These are phyloP conservation scores for Mycena haematopus DNA, from an alignment of 768 basidiomycete species.

Conservation along the genomic window DNA sequence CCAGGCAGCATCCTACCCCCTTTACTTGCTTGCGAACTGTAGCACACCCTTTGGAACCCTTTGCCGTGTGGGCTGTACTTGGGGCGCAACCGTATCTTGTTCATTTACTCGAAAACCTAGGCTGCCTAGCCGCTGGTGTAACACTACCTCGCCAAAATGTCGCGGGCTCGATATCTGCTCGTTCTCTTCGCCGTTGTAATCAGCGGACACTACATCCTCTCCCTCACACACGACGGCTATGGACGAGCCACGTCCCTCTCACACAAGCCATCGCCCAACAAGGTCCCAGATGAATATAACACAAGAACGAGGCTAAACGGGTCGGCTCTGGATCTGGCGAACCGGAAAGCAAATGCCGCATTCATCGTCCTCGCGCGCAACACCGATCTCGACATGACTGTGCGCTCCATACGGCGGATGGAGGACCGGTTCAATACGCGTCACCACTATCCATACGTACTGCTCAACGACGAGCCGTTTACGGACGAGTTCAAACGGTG, in stretches of 20 bases:
- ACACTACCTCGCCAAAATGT: neutral
- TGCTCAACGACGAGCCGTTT: slow-evolving; percentile 86
- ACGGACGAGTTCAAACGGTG: slow-evolving; percentile 76
- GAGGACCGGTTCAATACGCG: slow-evolving; percentile 85
- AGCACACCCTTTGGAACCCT: too few relatives aligned
- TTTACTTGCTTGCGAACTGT: too few relatives aligned
- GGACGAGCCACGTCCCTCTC: slow-evolving; percentile 54
- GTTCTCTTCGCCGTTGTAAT: slow-evolving; percentile 24
- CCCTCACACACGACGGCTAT: slow-evolving; percentile 58
- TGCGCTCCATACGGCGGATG: slow-evolving; percentile 73
- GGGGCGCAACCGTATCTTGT: too few relatives aligned
- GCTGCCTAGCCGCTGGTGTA: neutral
- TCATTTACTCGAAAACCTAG: too few relatives aligned
- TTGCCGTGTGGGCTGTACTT: too few relatives aligned
- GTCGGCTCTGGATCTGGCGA: slow-evolving; percentile 35
- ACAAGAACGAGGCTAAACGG: slow-evolving; percentile 33
- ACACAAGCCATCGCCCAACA: neutral
- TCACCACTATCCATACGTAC: slow-evolving; percentile 82
- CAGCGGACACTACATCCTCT: slow-evolving; percentile 53
- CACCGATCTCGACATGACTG: slow-evolving; percentile 63
- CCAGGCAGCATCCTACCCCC: too few relatives aligned
- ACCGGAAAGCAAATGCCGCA: slow-evolving; percentile 46
- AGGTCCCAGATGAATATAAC: slow-evolving; percentile 29
- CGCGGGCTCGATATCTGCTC: slow-evolving; percentile 13
- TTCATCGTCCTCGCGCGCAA: slow-evolving; percentile 69